These are phyloP conservation scores for Fraxinus quadrangulata DNA, from an alignment of 257 asterid genomes.

Conservation along the genomic window DNA sequence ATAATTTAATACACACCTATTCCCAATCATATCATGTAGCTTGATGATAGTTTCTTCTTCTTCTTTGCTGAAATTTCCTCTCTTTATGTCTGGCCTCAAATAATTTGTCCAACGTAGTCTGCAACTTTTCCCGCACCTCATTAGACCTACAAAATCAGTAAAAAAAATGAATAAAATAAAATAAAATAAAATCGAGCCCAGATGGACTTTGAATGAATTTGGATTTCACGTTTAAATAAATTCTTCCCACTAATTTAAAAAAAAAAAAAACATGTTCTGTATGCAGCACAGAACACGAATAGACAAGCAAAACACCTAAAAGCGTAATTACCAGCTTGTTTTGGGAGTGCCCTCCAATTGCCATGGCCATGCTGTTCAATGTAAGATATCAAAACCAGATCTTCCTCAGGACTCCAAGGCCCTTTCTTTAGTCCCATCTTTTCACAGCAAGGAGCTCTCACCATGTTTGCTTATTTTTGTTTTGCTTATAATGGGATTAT, in stretches of 20 bases:
- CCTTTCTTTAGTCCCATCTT: constrained; percentile 67
- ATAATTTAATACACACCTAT: constrained; percentile 41
- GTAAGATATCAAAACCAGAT: constrained; percentile 50
- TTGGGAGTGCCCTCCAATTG: constrained; percentile 73
- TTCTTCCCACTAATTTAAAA: background rate
- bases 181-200: background rate
- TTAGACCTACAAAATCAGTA: constrained; percentile 36
- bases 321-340: constrained; percentile 48
- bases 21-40: constrained; percentile 57
- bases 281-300: background rate
- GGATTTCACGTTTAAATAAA: background rate
- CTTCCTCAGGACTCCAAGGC: constrained; percentile 72
- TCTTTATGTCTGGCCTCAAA: constrained; percentile 59
- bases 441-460: constrained; percentile 80
- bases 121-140: constrained; percentile 77
- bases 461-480: constrained; percentile 44
- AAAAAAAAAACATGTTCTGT: background rate
- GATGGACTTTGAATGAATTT: background rate
- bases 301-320: background rate
- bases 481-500: background rate
- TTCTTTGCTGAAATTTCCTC: constrained; percentile 59
- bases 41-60: constrained; percentile 62
- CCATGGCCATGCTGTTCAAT: constrained; percentile 56
- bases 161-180: background rate
- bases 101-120: constrained; percentile 64